Evolutionary conservation across 2,329 filamentous ascomycete species (phyloP), one percentile per base, ranked within the genome.

Genomic region (Ampelomyces quisqualis): DNA sequence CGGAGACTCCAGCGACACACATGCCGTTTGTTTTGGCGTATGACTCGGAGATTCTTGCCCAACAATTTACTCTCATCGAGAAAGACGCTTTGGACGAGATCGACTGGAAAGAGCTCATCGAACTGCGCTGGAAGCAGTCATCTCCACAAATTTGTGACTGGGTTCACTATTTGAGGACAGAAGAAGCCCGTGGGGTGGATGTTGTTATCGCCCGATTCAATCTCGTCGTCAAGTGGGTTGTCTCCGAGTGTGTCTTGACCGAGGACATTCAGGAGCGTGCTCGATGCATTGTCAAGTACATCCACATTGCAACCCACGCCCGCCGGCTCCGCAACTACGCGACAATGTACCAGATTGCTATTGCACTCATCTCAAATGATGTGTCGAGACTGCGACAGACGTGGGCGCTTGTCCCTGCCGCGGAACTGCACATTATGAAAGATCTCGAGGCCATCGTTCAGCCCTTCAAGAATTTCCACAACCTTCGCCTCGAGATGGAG

Each of bases 201-300:
- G 84, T 93, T 15, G 86, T 90, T 33, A 87, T 91, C 64, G 86
- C 88, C 7, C 84, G 88, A 34, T 93, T 93, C 73, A 93, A 93
- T 65, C 80, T 93, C 49, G 86, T 91, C 73, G 87, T 90, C 47
- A 91, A 91, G 65, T 93, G 88, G 88, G 84, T 82, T 19, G 79
- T 90, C 19, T 91, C 87, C 1, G 86, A 91, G 65, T 80, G 86
- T 51, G 78, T 93, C 7, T 75, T 93, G 33, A 93, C 86, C 0
- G 79, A 84, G 50, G 73, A 83, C 40, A 69, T 84, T 8, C 80
- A 84, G 46, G 88, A 93, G 68, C 78, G 88, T 37, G 86, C 86
- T 15, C 76, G 83, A 24, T 88, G 84, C 62, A 81, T 93, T 49
- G 82, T 86, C 67, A 91, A 93, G 67, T 85, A 79, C 62, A 87